These are phyloP conservation scores for Ascochyta koolunga DNA, from an alignment of 2,329 filamentous ascomycete species.

Conservation along the genomic window DNA sequence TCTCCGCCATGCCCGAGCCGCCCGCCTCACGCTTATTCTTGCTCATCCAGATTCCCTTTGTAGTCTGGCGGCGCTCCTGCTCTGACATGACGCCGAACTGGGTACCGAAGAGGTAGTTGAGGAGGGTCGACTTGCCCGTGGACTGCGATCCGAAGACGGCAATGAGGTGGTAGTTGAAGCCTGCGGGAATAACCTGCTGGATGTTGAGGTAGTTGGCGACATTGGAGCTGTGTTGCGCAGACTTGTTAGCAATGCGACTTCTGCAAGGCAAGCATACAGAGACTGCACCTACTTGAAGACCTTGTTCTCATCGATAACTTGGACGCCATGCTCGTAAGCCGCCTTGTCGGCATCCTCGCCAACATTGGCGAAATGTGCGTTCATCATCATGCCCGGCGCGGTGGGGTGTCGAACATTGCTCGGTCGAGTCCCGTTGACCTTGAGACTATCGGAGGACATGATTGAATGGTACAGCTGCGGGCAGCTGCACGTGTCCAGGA, in stretches of 20 bases:
- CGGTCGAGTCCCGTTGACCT: conserved; percentile 46
- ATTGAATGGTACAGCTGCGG: conserved; percentile 24
- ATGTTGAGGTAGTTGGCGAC: conserved; percentile 81
- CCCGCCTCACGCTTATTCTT: conserved; percentile 77
- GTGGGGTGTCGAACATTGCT: conserved; percentile 49
- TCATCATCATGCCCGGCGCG: conserved; percentile 63
- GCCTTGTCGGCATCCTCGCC: conserved; percentile 67
- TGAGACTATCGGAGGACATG: conserved; percentile 40
- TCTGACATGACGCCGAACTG: conserved; percentile 98
- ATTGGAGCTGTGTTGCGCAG: conserved; percentile 63
- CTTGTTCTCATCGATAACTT: conserved; percentile 96
- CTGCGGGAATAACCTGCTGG: conserved; percentile 81
- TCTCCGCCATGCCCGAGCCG: conserved; percentile 79
- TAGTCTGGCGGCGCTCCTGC: conserved; percentile 90
- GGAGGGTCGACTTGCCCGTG: conserved; percentile 94
- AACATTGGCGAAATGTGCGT: conserved; percentile 79
- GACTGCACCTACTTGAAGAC: conserved; percentile 80
- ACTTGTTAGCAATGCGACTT: conserved; percentile 26
- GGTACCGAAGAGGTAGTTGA: conserved; percentile 95
- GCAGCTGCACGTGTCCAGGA: conserved; percentile 38
- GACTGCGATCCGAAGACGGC: conserved; percentile 99
- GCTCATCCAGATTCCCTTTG: conserved; percentile 99
- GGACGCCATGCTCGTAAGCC: conserved; percentile 89
- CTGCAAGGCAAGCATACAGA: neutral
- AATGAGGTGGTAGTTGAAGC: conserved; percentile 99